These are phyloP conservation scores for Malbranchea cinnamomea DNA, from an alignment of 2,329 filamentous ascomycete genomes.

Conservation along the genomic window DNA sequence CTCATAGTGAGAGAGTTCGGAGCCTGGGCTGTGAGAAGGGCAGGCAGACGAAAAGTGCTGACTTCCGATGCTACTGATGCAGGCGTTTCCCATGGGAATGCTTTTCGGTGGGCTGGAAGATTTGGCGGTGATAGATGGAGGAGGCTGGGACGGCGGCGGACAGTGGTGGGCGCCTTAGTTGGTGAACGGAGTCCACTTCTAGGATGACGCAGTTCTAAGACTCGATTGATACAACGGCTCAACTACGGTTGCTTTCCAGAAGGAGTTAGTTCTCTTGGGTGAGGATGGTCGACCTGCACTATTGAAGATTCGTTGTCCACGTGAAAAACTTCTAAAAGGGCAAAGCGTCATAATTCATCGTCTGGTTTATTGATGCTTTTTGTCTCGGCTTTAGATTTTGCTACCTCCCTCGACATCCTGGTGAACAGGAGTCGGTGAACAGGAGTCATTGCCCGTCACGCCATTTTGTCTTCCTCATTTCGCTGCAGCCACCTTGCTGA, in stretches of 20 bases:
- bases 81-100: background rate
- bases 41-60: background rate
- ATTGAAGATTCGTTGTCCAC: too few species aligned
- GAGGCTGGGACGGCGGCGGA: slow-evolving; percentile 4
- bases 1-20: slow-evolving; percentile 2
- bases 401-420: background rate
- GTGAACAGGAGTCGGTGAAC: too few species aligned
- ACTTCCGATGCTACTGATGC: too few species aligned
- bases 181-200: background rate
- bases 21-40: slow-evolving; percentile 1
- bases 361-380: slow-evolving; percentile 1
- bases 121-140: slow-evolving; percentile 8
- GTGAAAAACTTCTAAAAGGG: too few species aligned
- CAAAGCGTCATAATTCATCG: background rate
- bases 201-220: background rate
- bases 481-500: slow-evolving; percentile 22
- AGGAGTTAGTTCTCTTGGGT: too few species aligned
- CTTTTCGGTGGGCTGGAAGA: slow-evolving; percentile 1
- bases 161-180: background rate
- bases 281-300: slow-evolving; percentile 1
- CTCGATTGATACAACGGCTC: background rate
- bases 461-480: slow-evolving; percentile 6
- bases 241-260: background rate
- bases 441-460: background rate
- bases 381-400: background rate